Conservation (phyloP, 1,139 yeast species). For the Williopsis jadinii region DNA sequence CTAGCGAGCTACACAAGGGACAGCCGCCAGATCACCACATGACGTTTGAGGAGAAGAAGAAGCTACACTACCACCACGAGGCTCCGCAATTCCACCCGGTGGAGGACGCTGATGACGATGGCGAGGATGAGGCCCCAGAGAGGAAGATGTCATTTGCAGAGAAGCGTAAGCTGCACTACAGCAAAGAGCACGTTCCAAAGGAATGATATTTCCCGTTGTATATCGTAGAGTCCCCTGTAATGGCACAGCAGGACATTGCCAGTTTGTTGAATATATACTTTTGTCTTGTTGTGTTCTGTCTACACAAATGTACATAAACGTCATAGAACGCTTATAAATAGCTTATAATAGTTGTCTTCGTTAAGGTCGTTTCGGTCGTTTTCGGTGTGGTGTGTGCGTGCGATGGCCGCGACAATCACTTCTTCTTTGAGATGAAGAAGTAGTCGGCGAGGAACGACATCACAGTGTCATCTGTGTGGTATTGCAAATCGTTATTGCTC, state of each 20-base stretch:
- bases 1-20: slow-evolving; percentile 13
- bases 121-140: slow-evolving; percentile 8
- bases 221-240: too few relatives aligned
- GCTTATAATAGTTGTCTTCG: too few relatives aligned
- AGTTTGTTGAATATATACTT: too few relatives aligned
- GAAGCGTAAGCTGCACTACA: slow-evolving; percentile 19
- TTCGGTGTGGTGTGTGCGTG: too few relatives aligned
- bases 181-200: slow-evolving; percentile 9
- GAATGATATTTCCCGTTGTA: too few relatives aligned
- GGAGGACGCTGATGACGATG: slow-evolving; percentile 10
- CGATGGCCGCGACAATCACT: too few relatives aligned
- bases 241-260: too few relatives aligned
- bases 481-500: slow-evolving; percentile 20
- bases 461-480: slow-evolving; percentile 21
- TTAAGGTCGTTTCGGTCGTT: too few relatives aligned
- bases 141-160: slow-evolving; percentile 19
- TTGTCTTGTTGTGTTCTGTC: too few relatives aligned
- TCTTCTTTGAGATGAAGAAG: slow-evolving; percentile 11
- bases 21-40: slow-evolving; percentile 42
- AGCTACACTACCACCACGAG: slow-evolving; percentile 69
- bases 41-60: slow-evolving; percentile 68
- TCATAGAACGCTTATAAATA: too few relatives aligned
- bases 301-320: too few relatives aligned
- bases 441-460: slow-evolving; percentile 20
- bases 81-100: slow-evolving; percentile 33